Conservation (phyloP, 768 basidiomycete species). For the Lentinula raphanica region DNA sequence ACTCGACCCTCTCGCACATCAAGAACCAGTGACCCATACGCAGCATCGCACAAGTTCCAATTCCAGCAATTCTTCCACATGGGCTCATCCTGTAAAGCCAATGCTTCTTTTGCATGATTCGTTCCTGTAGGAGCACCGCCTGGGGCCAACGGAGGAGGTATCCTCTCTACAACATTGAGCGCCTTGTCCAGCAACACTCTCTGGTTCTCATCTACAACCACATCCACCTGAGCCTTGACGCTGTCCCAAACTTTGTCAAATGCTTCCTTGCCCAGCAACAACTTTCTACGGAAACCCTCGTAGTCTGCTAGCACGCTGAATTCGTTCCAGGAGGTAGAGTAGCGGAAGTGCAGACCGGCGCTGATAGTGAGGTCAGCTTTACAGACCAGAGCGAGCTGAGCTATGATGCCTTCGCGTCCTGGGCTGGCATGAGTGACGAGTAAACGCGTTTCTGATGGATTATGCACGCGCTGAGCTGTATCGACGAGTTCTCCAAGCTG, state of each 20-base stretch:
- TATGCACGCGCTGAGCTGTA: slow-evolving; percentile 91
- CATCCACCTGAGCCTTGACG: slow-evolving; percentile 86
- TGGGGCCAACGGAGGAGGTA: slow-evolving; percentile 47
- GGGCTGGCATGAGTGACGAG: slow-evolving; percentile 90
- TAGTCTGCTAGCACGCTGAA: slow-evolving; percentile 90
- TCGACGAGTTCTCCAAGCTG: slow-evolving; percentile 98
- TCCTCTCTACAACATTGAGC: slow-evolving; percentile 73
- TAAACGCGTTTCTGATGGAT: slow-evolving; percentile 88
- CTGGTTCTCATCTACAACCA: slow-evolving; percentile 88
- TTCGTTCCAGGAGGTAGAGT: slow-evolving; percentile 94
- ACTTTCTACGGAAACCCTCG: slow-evolving; percentile 81
- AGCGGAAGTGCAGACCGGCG: slow-evolving; percentile 96
- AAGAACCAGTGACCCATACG: slow-evolving; percentile 82
- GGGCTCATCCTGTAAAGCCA: slow-evolving; percentile 64
- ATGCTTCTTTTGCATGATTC: slow-evolving; percentile 36
- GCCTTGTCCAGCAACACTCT: slow-evolving; percentile 86
- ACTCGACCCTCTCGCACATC: slow-evolving; percentile 91
- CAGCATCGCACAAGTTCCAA: slow-evolving; percentile 96
- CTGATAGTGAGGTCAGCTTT: slow-evolving; percentile 94
- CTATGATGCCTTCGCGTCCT: slow-evolving; percentile 87
- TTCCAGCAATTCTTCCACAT: slow-evolving; percentile 99
- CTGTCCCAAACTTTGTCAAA: slow-evolving; percentile 95
- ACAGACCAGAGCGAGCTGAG: slow-evolving; percentile 83
- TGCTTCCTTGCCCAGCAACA: slow-evolving; percentile 67
- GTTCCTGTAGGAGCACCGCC: slow-evolving; percentile 34